Evolutionary conservation across 1,284 basidiomycete genomes (phyloP), one percentile per base, ranked within the genome.

Genomic region (Ceratobasidium sp.): DNA sequence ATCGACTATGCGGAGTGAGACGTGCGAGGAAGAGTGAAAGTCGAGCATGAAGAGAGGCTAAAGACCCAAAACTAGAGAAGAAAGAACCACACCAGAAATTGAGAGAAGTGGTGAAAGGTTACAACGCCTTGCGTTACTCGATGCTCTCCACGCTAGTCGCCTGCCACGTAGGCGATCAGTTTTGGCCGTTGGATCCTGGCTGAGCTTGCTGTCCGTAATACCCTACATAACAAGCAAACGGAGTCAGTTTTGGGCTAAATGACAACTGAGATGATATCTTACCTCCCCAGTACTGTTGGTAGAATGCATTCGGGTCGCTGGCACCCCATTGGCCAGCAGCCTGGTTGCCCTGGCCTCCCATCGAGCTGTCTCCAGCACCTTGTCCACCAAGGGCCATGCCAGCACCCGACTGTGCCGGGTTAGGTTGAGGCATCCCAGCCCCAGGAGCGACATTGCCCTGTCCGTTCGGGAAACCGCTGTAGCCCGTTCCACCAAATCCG

Each of bases 241-340:
- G 18, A 23, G 26, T 62, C 50, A 72, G 16, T 26, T 53, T 55
- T 32, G 6, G 52, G 23, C 26, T 18, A 10, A 36, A 23, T 36
- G 30, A 52, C 16, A 26, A 3, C 23, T 10, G 39, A 28, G 23
- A 2, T 18, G n/a, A 39, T 59, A 18, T 82, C 89, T 79, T 72
- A 92, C 90, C 90, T 79, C 92, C 89, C 92, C 92, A 93, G 79
- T 92, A 93, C 67, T 72, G 64, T 80, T 93, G 92, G 80, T 92
- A 71, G 16, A 64, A 92, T 72, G 87, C 86, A 78, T 82, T 89
- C 67, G 91, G 89, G 78, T 92, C 91, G 28, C 77, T 78, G 46
- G 85, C 85, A 36, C 84, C 83, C 91, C 91, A 92, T 76, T 92
- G 72, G 53, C 53, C 62, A 52, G 58, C 89, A 62, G 85, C 88